Evolutionary conservation across 306 rosid species (phyloP), one percentile per base, ranked within the genome.

Genomic region (Quercus alba): DNA sequence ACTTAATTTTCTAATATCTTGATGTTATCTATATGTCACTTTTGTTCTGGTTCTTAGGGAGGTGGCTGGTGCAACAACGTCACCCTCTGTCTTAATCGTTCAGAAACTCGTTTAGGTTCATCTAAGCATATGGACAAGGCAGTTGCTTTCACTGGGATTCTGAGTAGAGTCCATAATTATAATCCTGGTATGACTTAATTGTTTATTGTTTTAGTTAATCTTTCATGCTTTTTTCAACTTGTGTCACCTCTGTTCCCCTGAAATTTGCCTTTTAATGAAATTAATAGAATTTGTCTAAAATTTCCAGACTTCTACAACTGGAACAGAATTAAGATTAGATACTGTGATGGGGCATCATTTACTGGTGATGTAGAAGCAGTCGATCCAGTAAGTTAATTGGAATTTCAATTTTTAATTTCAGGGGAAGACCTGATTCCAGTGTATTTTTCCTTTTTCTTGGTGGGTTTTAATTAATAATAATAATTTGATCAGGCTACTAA

Each of bases 21-120:
- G 38, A 55, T 72, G 6, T 13, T 78, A 64, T 25, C 33, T 73
- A 55, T 41, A 76, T 10, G 51, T 13, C 41, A 12, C 41, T 61
- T 73, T 44, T 28, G 73, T 8, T 71, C 80, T 81, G 72, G 46
- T 72, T 81, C 76, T 18, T 56, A 95, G 99, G 99, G 99, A 80
- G 99, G 99, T 72, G 98, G 92, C 79, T 95, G 99, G 99, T 95
- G 99, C 88, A 90, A 93, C 87, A 91, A 95, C 85, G 90, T 85
- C 77, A 89, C 98, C 5, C 87, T 89, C 49, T 95, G 99, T 83
- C 97, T 95, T 56, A 44, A 44, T 21, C 99, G 98, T 18, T 89
- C 84, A 87, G 88, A 41, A 44, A 80, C 83, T 73, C 99, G 87
- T 78, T 80, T 91, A 72, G 99, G 99, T 62, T 95, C 99, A 55